Conservation (phyloP, 352 stramenopile genomes). For the Saprolegnia diclina region DNA sequence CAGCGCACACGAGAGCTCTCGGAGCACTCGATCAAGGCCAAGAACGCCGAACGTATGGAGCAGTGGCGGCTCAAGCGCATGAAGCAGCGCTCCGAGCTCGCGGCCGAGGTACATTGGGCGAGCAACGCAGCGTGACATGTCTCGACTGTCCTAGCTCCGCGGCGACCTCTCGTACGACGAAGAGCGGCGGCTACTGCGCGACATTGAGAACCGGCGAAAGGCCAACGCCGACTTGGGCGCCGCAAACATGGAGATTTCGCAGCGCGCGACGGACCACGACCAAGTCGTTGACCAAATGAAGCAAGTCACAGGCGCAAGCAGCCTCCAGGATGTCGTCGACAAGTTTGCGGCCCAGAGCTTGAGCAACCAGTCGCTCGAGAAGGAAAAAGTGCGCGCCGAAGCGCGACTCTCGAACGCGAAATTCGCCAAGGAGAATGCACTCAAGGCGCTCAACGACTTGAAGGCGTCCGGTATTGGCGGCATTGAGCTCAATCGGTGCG, state of each 20-base stretch:
- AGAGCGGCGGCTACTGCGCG: constrained; percentile 45
- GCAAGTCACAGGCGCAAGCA: constrained; percentile 49
- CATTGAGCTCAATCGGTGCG: constrained; percentile 59
- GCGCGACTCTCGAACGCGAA: constrained; percentile 44
- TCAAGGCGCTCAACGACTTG: constrained; percentile 64
- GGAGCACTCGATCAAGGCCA: constrained; percentile 67
- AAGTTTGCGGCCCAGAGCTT: constrained; percentile 59
- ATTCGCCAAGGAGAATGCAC: constrained; percentile 54
- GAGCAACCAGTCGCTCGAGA: constrained; percentile 58
- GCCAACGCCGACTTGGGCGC: constrained; percentile 56
- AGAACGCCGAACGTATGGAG: constrained; percentile 82
- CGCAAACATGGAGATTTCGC: constrained; percentile 57
- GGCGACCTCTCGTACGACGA: constrained; percentile 65
- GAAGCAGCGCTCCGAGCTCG: constrained; percentile 69
- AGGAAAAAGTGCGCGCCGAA: constrained; percentile 65
- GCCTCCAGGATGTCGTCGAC: constrained; percentile 53
- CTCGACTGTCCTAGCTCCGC: constrained; percentile 32
- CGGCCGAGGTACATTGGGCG: constrained; percentile 36
- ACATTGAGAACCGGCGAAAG: constrained; percentile 55
- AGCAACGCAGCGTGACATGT: neutral
- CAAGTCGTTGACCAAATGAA: constrained; percentile 59
- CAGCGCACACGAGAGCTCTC: constrained; percentile 54
- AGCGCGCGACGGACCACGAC: constrained; percentile 68
- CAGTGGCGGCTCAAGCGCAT: constrained; percentile 59
- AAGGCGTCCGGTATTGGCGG: constrained; percentile 71